Base-by-base conservation (phyloP, 441 rosid genomes). In the Aquilaria agallochum region DNA sequence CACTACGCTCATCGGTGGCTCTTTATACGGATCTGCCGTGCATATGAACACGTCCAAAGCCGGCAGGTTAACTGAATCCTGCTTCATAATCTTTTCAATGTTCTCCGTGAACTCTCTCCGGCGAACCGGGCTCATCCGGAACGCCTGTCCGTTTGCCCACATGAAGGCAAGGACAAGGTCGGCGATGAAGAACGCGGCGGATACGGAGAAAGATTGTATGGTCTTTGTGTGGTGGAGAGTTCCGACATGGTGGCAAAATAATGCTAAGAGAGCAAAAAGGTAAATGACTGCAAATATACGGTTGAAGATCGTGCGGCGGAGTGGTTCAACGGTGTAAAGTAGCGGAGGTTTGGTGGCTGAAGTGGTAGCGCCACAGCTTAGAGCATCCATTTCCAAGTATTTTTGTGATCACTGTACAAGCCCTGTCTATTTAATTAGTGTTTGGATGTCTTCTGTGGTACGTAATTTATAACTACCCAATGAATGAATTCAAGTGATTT, bases 11-110 rank as follows among this genome's bases (percentile, higher is more conserved):
- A 85, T 62, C 0, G 96, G 98, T 5, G 95, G 98, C 71, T 92
- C 98, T 72, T 87, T 92, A 70, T 72, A 74, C 0, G 98, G 98
- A 74, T 89, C 96, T 32, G 98, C 96, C 3, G 98, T 92, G 80
- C 98, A 87, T 57, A 92, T 70, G 62, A 89, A 83, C 69, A 89
- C 79, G 44, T 92, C 98, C 49, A 89, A 6, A 4, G 63, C 74
- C 0, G 93, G 93, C 34, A 65, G 78, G 0, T 78, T 78, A 9
- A 20, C 27, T 20, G 27, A 20, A 20, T 53, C 47, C n/a, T 63
- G 51, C 8, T 56, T 50, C 27, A 76, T 6, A 12, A 68, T 54
- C 11, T 60, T 67, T 10, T 56, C 31, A 3, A 78, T 83, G 50
- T 68, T 74, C 58, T 77, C 89, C 0, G 86, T 88, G 62, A 75